Percentiles rank a stretch among this genome's conserved stretches.
Evolutionary conservation across 257 asterid genomes (phyloP).

Genomic region (Fraxinus cuspidata): DNA sequence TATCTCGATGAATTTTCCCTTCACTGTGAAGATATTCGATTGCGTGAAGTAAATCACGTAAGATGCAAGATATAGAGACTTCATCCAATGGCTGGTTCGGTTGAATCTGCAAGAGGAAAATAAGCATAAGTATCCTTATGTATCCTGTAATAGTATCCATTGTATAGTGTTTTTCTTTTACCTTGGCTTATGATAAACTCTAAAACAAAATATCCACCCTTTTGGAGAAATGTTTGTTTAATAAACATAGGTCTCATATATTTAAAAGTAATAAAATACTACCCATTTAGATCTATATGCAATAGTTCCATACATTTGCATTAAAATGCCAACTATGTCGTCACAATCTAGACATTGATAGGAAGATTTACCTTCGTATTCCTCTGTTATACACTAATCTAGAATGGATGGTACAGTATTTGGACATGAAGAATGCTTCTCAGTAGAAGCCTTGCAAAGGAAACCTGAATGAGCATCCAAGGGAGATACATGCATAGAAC

Average conservation of each 20-base stretch:
- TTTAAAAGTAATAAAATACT: constrained; percentile 4
- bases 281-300: constrained; percentile 1
- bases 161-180: not conserved
- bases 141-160: not conserved
- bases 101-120: constrained; percentile 67
- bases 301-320: not conserved
- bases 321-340: not conserved
- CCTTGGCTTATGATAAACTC: not conserved
- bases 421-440: constrained; percentile 11
- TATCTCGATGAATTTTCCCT: constrained; percentile 98
- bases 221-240: not conserved
- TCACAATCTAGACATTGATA: constrained; percentile 8
- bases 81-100: constrained; percentile 97
- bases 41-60: constrained; percentile 94
- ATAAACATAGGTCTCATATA: not conserved
- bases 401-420: not conserved
- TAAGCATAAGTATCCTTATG: constrained; percentile 12
- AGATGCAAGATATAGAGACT: constrained; percentile 87
- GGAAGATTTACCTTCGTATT: constrained; percentile 13
- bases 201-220: not conserved
- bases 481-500: constrained; percentile 10
- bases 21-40: constrained; percentile 92
- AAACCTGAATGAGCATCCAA: constrained; percentile 7
- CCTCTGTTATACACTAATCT: constrained; percentile 14
- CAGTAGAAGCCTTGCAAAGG: constrained; percentile 3